These are phyloP conservation scores for Apiotrichum brassicae DNA, from an alignment of 1,284 basidiomycete species.

Conservation along the genomic window DNA sequence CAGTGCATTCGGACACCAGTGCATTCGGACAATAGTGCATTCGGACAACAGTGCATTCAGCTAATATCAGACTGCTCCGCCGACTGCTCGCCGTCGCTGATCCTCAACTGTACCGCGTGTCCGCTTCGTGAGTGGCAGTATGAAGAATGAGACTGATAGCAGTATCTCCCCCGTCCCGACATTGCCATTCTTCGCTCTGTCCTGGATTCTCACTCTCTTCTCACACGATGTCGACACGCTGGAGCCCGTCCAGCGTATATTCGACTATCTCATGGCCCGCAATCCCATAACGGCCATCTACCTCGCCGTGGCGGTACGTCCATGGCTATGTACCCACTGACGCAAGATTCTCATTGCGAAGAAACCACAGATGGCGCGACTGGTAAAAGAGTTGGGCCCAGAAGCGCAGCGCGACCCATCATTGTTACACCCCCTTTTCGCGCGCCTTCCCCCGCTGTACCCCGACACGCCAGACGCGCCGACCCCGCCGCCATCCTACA, in stretches of 20 bases:
- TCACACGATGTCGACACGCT: conserved; percentile 83
- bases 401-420: conserved; percentile 39
- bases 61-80: conserved; percentile 56
- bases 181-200: conserved; percentile 61
- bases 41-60: no score
- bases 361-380: conserved; percentile 38
- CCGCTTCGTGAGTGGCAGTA: conserved; percentile 48
- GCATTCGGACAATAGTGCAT: no score
- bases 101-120: conserved; percentile 58
- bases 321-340: neutral
- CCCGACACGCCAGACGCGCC: conserved; percentile 34
- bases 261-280: conserved; percentile 76
- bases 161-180: conserved; percentile 39
- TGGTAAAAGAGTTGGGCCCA: conserved; percentile 29
- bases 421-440: conserved; percentile 68
- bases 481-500: conserved; percentile 3
- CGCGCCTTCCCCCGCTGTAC: conserved; percentile 61
- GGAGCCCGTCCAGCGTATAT: conserved; percentile 74
- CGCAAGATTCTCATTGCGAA: conserved; percentile 44
- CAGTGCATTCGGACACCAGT: no score
- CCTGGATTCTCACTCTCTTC: conserved; percentile 83
- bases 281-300: conserved; percentile 77
- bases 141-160: neutral
- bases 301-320: conserved; percentile 68
- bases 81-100: conserved; percentile 65